Evolutionary conservation across 768 basidiomycete species (phyloP), one percentile per base, ranked within the genome.

Genomic region (Russula lepida): DNA sequence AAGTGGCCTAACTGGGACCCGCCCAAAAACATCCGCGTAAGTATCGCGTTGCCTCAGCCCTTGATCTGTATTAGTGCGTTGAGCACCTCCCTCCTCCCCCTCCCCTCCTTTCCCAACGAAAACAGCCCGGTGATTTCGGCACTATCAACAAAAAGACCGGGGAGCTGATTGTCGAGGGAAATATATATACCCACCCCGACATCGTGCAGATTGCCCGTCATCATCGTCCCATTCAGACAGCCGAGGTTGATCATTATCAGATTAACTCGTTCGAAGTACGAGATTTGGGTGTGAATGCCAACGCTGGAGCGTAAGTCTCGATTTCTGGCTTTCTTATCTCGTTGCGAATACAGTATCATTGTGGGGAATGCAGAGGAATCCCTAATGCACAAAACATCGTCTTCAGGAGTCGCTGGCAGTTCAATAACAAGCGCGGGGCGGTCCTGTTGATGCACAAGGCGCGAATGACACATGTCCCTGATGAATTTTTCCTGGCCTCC

Each of bases 1-100:
- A 53, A 58, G 19, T 62, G 50, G 51, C 41, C 61, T 9, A 62
- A 58, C 25, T 62, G 61, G 61, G 51, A 58, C 28, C 51, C 51
- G 15, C 35, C 51, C 19, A 54, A 19, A 23, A 23, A n/a, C 28
- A 33, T 62, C 12, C 41, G 41, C 19, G 19, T 41, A 41, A 41
- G 39, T 19, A 41, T 19, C 39, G 56, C 17, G 6, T 32, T 21
- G 11, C 35, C 3, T 39, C 47, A 4, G 2, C 13, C 21, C 32
- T 28, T 27, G 25, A 37, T 37, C 54, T 21, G 1, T 43, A n/a
- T 41, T 13, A 21, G 17, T 17, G 17, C n/a, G 21, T 25, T 33
- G 28, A 44, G 12, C 6, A 1, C 35, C 13, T 35, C 13, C 8
- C 37, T 19, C 7, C 17, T 39, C 35, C 35, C 11, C 35, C 35